A percentile compares a stretch with the other conserved stretches of the same genome.
These are phyloP conservation scores for Irpex sp. DNA, from an alignment of 1,284 basidiomycete species.

Conservation along the genomic window DNA sequence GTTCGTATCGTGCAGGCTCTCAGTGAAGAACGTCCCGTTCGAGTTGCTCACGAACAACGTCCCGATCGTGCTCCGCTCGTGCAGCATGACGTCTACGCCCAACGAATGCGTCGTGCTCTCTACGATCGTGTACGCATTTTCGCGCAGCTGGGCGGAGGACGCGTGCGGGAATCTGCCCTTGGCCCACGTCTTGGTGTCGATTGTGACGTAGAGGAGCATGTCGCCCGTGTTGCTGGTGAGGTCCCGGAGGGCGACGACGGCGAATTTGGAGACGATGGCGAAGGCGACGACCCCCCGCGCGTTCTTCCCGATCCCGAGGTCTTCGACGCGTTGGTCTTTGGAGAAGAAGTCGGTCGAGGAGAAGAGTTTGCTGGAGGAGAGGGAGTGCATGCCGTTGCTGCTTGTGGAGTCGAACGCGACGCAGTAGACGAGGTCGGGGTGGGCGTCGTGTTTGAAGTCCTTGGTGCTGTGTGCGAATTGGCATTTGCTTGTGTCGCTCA, in stretches of 20 bases:
- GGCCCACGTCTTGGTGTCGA: constrained; percentile 79
- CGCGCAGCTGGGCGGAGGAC: constrained; percentile 67
- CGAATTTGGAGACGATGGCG: constrained; percentile 87
- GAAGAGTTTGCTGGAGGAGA: constrained; percentile 71
- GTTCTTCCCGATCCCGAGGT: constrained; percentile 79
- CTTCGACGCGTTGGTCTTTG: constrained; percentile 58
- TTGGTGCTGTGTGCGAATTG: constrained; percentile 82
- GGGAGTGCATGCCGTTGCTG: constrained; percentile 41
- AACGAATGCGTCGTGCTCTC: constrained; percentile 91
- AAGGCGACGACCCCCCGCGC: constrained; percentile 84
- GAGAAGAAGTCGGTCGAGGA: constrained; percentile 82
- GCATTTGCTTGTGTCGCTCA: constrained; percentile 70
- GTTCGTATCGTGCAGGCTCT: constrained; percentile 87
- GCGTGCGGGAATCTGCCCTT: constrained; percentile 85
- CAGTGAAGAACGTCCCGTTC: constrained; percentile 93
- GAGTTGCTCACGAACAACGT: constrained; percentile 93
- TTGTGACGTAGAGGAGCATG: constrained; percentile 82
- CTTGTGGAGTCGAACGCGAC: constrained; percentile 71
- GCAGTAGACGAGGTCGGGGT: constrained; percentile 76
- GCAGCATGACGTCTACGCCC: constrained; percentile 87
- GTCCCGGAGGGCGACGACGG: constrained; percentile 82
- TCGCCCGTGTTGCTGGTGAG: constrained; percentile 48
- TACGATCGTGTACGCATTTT: constrained; percentile 94
- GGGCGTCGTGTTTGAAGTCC: constrained; percentile 72
- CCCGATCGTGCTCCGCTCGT: constrained; percentile 70